phyloP scores from a whole-genome alignment of 768 basidiomycete species.

The Lyophyllum semitale region DNA sequence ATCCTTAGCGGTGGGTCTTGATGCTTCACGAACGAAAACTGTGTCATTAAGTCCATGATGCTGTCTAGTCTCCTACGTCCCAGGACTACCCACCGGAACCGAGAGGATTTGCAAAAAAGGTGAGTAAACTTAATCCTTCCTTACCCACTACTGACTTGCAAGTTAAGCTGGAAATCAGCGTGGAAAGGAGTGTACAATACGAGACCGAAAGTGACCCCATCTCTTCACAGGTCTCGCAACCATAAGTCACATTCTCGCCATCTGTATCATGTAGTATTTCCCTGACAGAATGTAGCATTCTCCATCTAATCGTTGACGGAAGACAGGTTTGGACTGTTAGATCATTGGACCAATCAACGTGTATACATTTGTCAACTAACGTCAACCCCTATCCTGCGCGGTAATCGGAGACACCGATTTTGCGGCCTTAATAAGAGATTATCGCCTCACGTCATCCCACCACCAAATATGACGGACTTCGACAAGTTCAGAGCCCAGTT shows the following conservation, averaged over 20 bases:
- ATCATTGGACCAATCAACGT: too few species aligned
- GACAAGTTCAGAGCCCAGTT: not conserved
- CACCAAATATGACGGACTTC: not conserved
- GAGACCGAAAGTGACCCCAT: not conserved
- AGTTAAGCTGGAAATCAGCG: conserved; percentile 12
- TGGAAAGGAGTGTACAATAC: conserved; percentile 15
- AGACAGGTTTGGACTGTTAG: too few species aligned
- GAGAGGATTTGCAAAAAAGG: not conserved
- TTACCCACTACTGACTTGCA: not conserved
- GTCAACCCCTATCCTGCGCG: too few species aligned
- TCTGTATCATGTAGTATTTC: not conserved
- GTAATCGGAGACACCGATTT: too few species aligned
- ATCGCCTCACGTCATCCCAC: too few species aligned
- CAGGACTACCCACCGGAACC: not conserved
- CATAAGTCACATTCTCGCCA: not conserved
- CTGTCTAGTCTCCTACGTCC: not conserved
- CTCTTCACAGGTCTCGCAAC: not conserved
- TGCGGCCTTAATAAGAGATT: too few species aligned
- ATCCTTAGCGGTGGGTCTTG: not conserved
- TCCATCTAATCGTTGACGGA: too few species aligned
- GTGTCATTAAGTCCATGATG: not conserved
- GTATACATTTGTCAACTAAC: too few species aligned
- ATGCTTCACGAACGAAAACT: not conserved
- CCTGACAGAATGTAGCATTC: not conserved
- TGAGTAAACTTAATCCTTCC: not conserved